Evolutionary conservation across 139 green algal species (phyloP).

Genomic region (Auxenochlorella protothecoides): DNA sequence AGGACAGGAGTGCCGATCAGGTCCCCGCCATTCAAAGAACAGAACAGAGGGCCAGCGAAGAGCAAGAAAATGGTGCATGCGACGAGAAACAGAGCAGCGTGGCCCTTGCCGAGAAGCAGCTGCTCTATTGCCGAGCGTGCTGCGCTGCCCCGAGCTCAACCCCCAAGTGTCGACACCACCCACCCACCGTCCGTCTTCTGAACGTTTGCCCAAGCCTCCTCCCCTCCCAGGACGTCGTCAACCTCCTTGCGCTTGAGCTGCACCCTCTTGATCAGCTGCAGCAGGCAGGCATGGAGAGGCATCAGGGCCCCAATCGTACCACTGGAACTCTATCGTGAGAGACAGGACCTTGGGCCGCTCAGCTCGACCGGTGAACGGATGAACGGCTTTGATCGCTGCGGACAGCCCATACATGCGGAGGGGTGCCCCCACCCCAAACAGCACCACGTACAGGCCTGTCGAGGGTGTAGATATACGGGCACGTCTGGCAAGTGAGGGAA

Average conservation of each 20-base stretch:
- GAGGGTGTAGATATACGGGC: conserved; percentile 77
- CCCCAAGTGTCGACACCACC: neutral
- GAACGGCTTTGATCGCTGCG: too few relatives aligned
- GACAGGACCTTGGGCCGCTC: too few relatives aligned
- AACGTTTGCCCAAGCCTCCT: conserved; percentile 85
- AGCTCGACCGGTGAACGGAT: too few relatives aligned
- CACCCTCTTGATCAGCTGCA: conserved; percentile 53
- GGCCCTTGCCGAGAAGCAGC: neutral
- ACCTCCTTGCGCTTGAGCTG: conserved; percentile 64
- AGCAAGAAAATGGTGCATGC: too few relatives aligned
- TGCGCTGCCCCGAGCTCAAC: neutral
- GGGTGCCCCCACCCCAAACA: neutral
- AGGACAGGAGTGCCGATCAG: too few relatives aligned
- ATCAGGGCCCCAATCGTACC: too few relatives aligned
- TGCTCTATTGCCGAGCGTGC: neutral
- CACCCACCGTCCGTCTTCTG: conserved; percentile 56
- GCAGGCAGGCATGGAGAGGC: neutral
- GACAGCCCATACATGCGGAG: neutral
- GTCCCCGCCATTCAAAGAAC: too few relatives aligned
- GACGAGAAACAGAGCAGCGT: neutral
- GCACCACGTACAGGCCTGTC: conserved; percentile 38
- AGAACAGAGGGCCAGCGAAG: too few relatives aligned
- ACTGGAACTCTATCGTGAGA: neutral
- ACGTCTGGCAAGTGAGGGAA: conserved; percentile 67
- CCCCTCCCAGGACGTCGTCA: conserved; percentile 80